Percentiles rank a stretch among this genome's conserved stretches.
Conservation (phyloP, 768 basidiomycete species). For the Lentinula sp. region DNA sequence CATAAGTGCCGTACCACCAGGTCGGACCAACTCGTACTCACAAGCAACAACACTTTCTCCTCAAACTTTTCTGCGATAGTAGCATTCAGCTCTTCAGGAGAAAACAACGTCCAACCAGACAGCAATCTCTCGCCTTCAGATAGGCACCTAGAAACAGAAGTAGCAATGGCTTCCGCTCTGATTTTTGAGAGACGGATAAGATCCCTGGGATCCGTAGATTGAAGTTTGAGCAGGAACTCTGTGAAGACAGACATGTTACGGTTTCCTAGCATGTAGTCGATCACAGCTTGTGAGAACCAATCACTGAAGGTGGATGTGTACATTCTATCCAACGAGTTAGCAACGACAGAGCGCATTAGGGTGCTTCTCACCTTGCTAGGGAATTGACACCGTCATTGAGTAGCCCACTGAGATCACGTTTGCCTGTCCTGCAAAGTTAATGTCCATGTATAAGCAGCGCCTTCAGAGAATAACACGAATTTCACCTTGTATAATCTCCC, state of each 20-base stretch:
- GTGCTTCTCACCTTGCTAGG: slow-evolving; percentile 36
- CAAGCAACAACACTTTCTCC: slow-evolving; percentile 89
- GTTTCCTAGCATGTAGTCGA: slow-evolving; percentile 87
- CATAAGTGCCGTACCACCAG: not conserved
- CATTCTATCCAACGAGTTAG: slow-evolving; percentile 43
- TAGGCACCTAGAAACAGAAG: slow-evolving; percentile 71
- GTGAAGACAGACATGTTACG: slow-evolving; percentile 85
- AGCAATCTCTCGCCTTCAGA: slow-evolving; percentile 71
- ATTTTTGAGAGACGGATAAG: slow-evolving; percentile 85
- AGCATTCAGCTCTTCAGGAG: slow-evolving; percentile 70
- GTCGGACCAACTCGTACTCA: slow-evolving; percentile 29
- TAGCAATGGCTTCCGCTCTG: slow-evolving; percentile 89
- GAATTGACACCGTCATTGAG: slow-evolving; percentile 96
- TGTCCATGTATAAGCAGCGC: slow-evolving; percentile 7
- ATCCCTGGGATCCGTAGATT: slow-evolving; percentile 89
- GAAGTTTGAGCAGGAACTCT: slow-evolving; percentile 85
- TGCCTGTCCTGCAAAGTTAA: slow-evolving; percentile 68
- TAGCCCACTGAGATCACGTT: slow-evolving; percentile 86
- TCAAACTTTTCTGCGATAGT: slow-evolving; percentile 79
- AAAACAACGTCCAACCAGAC: slow-evolving; percentile 89
- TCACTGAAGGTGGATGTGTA: slow-evolving; percentile 88
- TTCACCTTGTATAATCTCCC: slow-evolving; percentile 84
- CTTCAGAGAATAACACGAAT: not conserved
- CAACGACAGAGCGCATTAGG: slow-evolving; percentile 12
- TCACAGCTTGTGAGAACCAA: slow-evolving; percentile 96